Percentiles rank a stretch among this genome's conserved stretches.
Conservation (phyloP, 305 asterid species). For the Fraxinus velutina region DNA sequence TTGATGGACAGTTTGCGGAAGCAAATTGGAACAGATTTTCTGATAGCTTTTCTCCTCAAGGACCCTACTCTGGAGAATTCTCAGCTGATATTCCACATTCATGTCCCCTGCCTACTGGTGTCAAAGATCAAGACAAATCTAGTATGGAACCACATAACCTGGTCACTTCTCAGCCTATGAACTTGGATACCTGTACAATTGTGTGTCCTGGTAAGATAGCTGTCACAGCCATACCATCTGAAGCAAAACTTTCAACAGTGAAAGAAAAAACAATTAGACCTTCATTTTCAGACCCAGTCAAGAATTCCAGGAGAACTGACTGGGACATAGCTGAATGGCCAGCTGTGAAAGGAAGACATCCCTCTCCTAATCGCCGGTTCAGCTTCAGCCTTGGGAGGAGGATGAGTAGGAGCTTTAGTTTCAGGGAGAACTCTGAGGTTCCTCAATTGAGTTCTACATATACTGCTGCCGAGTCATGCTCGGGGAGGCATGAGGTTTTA, state of each 20-base stretch:
- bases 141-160: constrained; percentile 23
- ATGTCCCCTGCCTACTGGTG: constrained; percentile 52
- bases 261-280: not conserved
- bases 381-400: constrained; percentile 62
- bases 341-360: constrained; percentile 48
- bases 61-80: constrained; percentile 36
- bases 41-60: constrained; percentile 47
- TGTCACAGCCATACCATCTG: constrained; percentile 29
- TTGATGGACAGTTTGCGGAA: constrained; percentile 41
- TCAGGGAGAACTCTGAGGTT: constrained; percentile 59
- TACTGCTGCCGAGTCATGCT: constrained; percentile 47
- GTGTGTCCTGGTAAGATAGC: constrained; percentile 14
- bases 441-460: constrained; percentile 41
- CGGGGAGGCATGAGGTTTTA: constrained; percentile 33
- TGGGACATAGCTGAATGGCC: constrained; percentile 30
- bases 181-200: constrained; percentile 7
- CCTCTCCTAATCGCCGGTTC: constrained; percentile 66
- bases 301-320: constrained; percentile 33
- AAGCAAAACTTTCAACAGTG: constrained; percentile 23
- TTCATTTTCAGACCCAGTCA: constrained; percentile 16
- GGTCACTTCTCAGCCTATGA: constrained; percentile 22
- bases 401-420: constrained; percentile 76
- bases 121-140: constrained; percentile 14
- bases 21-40: constrained; percentile 36
- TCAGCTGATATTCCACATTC: constrained; percentile 46